Conservation (phyloP, 2,329 filamentous ascomycete species). For the Diaporthe amygdali region DNA sequence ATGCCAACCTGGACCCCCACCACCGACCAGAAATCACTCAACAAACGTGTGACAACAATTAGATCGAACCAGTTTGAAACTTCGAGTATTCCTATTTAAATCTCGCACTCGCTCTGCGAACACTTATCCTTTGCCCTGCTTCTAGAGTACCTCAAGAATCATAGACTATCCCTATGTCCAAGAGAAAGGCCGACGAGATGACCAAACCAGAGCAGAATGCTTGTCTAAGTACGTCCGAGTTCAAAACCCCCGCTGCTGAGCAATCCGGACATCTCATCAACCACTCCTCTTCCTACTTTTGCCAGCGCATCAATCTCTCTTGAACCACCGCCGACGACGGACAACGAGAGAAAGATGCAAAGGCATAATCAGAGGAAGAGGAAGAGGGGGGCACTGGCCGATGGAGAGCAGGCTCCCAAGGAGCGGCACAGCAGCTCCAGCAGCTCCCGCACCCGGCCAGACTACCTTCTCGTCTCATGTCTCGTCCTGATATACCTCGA, state of each 20-base stretch:
- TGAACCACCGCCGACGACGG: background rate
- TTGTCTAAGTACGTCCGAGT: slow-evolving; percentile 62
- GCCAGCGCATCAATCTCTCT: slow-evolving; percentile 12
- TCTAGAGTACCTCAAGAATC: background rate
- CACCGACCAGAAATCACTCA: slow-evolving; percentile 26
- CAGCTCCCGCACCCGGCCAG: slow-evolving; percentile 29
- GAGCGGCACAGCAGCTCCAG: background rate
- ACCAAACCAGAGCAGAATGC: slow-evolving; percentile 64
- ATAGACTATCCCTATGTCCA: slow-evolving; percentile 14
- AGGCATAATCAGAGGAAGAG: background rate
- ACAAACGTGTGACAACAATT: slow-evolving; percentile 20
- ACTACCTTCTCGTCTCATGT: slow-evolving; percentile 51
- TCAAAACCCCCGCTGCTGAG: slow-evolving; percentile 32
- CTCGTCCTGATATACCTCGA: slow-evolving; percentile 63
- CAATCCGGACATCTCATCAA: background rate
- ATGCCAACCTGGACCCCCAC: slow-evolving; percentile 23
- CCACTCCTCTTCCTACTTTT: slow-evolving; percentile 23
- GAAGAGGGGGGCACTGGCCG: background rate
- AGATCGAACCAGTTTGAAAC: slow-evolving; percentile 11
- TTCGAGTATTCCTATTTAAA: slow-evolving; percentile 23
- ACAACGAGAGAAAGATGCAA: background rate
- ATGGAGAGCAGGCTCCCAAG: background rate
- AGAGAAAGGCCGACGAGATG: slow-evolving; percentile 43
- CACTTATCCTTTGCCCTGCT: background rate
- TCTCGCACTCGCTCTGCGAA: background rate